Conservation (phyloP, 2,329 filamentous ascomycete genomes). For the Epichloe typhina region DNA sequence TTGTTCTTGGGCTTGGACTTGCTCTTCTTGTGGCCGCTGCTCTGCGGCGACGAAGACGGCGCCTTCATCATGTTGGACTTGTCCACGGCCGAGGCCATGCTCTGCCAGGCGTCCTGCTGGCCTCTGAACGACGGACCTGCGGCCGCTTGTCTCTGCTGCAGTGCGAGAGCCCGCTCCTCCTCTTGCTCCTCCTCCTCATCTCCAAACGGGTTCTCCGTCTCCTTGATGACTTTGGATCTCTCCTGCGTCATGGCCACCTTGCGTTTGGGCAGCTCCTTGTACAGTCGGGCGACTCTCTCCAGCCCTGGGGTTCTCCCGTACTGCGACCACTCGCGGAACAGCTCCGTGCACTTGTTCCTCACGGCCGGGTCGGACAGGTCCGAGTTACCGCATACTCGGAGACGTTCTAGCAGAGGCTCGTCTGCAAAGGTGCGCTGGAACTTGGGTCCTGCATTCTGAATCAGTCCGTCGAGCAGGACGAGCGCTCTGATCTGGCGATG, state of each 20-base stretch:
- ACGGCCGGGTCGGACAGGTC: slow-evolving; percentile 74
- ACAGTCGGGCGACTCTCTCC: slow-evolving; percentile 64
- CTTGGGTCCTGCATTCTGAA: slow-evolving; percentile 80
- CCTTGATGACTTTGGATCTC: slow-evolving; percentile 68
- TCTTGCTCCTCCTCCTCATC: slow-evolving; percentile 51
- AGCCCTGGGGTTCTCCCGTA: slow-evolving; percentile 75
- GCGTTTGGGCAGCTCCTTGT: slow-evolving; percentile 49
- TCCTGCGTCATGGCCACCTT: slow-evolving; percentile 66
- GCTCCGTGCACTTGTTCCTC: slow-evolving; percentile 71
- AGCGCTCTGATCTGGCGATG: slow-evolving; percentile 85
- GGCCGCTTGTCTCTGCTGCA: slow-evolving; percentile 12
- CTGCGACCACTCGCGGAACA: slow-evolving; percentile 81
- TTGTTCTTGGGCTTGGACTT: slow-evolving; percentile 32
- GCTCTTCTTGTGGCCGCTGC: slow-evolving; percentile 30
- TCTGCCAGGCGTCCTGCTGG: neutral
- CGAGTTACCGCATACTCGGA: slow-evolving; percentile 78
- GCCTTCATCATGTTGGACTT: slow-evolving; percentile 20
- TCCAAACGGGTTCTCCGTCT: slow-evolving; percentile 63
- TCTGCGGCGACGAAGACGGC: neutral
- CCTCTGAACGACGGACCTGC: slow-evolving; percentile 8
- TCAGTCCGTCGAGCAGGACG: slow-evolving; percentile 78
- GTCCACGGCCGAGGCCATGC: neutral
- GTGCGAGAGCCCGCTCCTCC: slow-evolving; percentile 19
- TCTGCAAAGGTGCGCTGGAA: slow-evolving; percentile 85
- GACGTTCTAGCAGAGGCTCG: slow-evolving; percentile 78